Base-by-base conservation (phyloP, 73 alveolate genomes). In the Effrenium voratum region DNA sequence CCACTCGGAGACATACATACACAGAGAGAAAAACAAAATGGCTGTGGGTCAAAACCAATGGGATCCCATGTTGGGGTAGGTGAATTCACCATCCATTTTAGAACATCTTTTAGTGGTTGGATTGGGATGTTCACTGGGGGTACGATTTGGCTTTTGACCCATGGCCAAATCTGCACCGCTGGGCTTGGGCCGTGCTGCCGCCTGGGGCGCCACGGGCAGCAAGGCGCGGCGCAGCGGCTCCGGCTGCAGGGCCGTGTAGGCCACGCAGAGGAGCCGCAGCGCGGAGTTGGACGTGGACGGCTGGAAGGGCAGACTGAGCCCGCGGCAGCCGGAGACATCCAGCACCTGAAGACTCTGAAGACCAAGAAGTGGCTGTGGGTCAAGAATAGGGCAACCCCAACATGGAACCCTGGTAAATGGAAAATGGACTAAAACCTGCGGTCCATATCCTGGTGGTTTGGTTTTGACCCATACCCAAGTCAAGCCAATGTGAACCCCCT, bases 251-350 rank as follows among this genome's bases (percentile, higher is more conserved):
- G 44, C 46, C 32, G 90, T 79, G 13, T 79, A 66, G 24, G 90
- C 90, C 90, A 79, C 90, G 12, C 90, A 79, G 30, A 79, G 68
- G 30, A 46, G 22, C 46, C 90, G 90, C 52, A 79, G 34, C n/a
- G n/a, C n/a, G n/a, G n/a, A n/a, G 5, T 30, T 45, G 45, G 28
- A 6, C 32, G 90, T 46, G 34, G 68, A 30, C 3, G 90, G 90
- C 28, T 46, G 46, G 43, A 79, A 45, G 2, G 90, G 90, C 66
- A 46, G 32, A 44, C 12, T 28, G 43, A 79, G 50, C 13, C 32
- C 32, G 44, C 66, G 19, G 68, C 90, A 79, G 24, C 90, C 90
- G 32, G 90, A 28, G 90, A 79, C 90, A 46, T 79, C 90, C 66
- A 79, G 32, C 59, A 79, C 90, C 90, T 79, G 90, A 57, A 57